Evolutionary conservation across 345 rosid species (phyloP).

Genomic region (Erysimum cheiranthoides): DNA sequence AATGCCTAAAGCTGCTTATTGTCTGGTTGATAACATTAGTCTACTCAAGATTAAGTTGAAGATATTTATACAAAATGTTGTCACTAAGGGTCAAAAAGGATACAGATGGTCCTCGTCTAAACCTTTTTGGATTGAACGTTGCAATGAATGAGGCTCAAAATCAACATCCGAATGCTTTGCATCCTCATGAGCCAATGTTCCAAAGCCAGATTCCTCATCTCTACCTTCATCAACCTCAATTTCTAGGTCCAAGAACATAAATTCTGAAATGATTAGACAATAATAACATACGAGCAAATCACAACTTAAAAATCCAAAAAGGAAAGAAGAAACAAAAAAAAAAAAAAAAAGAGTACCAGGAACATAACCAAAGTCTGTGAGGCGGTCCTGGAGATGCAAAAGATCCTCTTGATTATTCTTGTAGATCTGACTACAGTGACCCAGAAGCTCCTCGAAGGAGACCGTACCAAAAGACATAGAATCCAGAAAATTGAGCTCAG

Average conservation of each 20-base stretch:
- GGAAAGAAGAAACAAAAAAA: neutral
- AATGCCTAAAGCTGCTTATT: neutral
- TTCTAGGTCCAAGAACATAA: constrained; percentile 40
- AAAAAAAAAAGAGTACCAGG: constrained; percentile 45
- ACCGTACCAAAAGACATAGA: constrained; percentile 81
- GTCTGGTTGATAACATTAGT: neutral
- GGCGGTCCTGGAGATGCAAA: constrained; percentile 55
- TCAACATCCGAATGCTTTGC: constrained; percentile 41
- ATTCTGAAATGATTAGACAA: neutral
- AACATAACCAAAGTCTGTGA: constrained; percentile 52
- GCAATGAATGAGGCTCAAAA: constrained; percentile 37
- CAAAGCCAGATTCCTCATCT: constrained; percentile 28
- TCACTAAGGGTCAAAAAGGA: constrained; percentile 49
- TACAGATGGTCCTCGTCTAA: constrained; percentile 77
- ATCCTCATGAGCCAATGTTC: constrained; percentile 31
- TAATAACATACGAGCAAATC: constrained; percentile 7
- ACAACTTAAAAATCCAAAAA: neutral
- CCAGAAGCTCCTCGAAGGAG: constrained; percentile 83
- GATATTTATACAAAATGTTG: neutral
- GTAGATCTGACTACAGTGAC: constrained; percentile 76
- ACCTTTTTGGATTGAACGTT: constrained; percentile 48
- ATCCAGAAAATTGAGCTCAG: constrained; percentile 69
- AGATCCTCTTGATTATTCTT: constrained; percentile 60
- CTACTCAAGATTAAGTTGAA: neutral
- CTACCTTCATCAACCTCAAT: constrained; percentile 51